Conservation (phyloP, 1,284 basidiomycete genomes). For the Ustanciosporium gigantosporum region DNA sequence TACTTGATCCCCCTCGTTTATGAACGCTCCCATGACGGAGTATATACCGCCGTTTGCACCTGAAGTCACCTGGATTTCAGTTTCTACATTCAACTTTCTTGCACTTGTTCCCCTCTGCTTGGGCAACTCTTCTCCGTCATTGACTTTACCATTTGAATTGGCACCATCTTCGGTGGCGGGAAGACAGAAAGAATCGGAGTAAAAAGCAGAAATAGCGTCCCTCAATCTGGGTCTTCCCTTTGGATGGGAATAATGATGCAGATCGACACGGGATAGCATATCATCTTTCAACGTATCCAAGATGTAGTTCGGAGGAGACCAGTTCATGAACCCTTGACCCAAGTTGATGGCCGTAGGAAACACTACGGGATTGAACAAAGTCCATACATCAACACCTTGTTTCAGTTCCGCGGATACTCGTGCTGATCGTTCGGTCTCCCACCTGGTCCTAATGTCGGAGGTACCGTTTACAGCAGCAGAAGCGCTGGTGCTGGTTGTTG, state of each 20-base stretch:
- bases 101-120: constrained; percentile 59
- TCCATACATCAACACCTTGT: constrained; percentile 56
- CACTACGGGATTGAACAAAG: constrained; percentile 55
- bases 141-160: constrained; percentile 17
- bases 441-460: constrained; percentile 20
- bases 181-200: constrained; percentile 37
- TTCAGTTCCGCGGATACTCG: constrained; percentile 48
- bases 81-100: constrained; percentile 77
- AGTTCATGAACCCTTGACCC: constrained; percentile 61
- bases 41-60: constrained; percentile 71
- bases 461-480: no score
- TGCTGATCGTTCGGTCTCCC: constrained; percentile 21
- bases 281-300: constrained; percentile 35
- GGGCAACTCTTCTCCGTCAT: constrained; percentile 2
- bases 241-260: constrained; percentile 59
- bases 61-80: constrained; percentile 89
- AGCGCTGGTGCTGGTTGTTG: not conserved
- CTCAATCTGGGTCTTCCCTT: constrained; percentile 53
- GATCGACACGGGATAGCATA: constrained; percentile 36
- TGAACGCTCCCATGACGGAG: constrained; percentile 45
- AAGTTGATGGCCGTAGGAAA: constrained; percentile 59
- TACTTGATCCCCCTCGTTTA: constrained; percentile 75
- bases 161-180: constrained; percentile 38
- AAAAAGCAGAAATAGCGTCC: constrained; percentile 44
- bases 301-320: constrained; percentile 51